Percentiles rank a stretch among this genome's conserved stretches.
These are phyloP conservation scores for Lichtheimia ornata DNA, from an alignment of 371 early-diverging fungal genomes.

Conservation along the genomic window DNA sequence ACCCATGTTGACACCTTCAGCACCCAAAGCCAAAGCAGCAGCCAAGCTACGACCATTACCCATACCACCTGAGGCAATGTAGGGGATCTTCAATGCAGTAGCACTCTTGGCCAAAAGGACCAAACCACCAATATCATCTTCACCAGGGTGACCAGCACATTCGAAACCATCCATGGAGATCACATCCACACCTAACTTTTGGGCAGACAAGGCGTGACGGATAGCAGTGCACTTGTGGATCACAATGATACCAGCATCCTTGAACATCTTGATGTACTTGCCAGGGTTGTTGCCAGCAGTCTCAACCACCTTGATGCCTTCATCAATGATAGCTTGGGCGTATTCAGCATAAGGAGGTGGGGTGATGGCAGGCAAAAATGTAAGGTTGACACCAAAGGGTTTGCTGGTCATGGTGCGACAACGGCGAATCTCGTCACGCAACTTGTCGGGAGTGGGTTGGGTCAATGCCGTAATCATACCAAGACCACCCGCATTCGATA, in stretches of 20 bases:
- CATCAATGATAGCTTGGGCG: slow-evolving; percentile 72
- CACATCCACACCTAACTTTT: slow-evolving; percentile 63
- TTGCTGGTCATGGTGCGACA: slow-evolving; percentile 74
- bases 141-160: slow-evolving; percentile 87
- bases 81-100: slow-evolving; percentile 62
- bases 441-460: slow-evolving; percentile 81
- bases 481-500: slow-evolving; percentile 97
- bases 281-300: slow-evolving; percentile 70
- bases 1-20: slow-evolving; percentile 75
- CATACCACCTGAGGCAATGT: slow-evolving; percentile 82
- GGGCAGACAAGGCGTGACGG: slow-evolving; percentile 72
- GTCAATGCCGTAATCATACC: slow-evolving; percentile 91
- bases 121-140: slow-evolving; percentile 76
- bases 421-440: slow-evolving; percentile 71
- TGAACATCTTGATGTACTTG: slow-evolving; percentile 73
- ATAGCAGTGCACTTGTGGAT: slow-evolving; percentile 82
- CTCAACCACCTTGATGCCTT: slow-evolving; percentile 79
- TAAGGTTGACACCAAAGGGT: slow-evolving; percentile 83
- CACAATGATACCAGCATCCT: slow-evolving; percentile 69
- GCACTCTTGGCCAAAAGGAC: slow-evolving; percentile 74
- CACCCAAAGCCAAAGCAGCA: slow-evolving; percentile 75
- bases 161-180: slow-evolving; percentile 81
- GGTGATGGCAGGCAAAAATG: slow-evolving; percentile 59
- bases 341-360: slow-evolving; percentile 83
- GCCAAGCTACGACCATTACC: slow-evolving; percentile 74